A percentile compares a stretch with the other conserved stretches of the same genome.
Evolutionary conservation across 1,284 basidiomycete genomes (phyloP).

Genomic region (Malassezia slooffiae): DNA sequence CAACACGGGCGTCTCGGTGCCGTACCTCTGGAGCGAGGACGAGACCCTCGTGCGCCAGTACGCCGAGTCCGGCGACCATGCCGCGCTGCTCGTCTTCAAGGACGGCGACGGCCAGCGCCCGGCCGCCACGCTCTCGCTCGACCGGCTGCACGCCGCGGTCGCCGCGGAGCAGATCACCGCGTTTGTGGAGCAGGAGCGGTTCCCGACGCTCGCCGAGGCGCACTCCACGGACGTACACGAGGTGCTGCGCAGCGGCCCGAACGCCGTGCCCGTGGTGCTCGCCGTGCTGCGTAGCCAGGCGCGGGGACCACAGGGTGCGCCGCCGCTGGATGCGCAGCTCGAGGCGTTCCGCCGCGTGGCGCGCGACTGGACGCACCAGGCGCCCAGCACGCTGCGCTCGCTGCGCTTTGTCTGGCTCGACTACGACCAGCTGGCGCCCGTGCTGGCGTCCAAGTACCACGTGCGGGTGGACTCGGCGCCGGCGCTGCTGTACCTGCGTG

Average conservation of each 20-base stretch:
- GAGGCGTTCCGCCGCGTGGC: conserved; percentile 20
- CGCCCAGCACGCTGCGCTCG: not conserved
- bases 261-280: conserved; percentile 31
- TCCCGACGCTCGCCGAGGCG: conserved; percentile 28
- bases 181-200: conserved; percentile 29
- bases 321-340: conserved; percentile 23
- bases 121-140: conserved; percentile 17
- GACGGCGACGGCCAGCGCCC: conserved; percentile 26
- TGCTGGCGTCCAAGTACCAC: conserved; percentile 12
- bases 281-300: conserved; percentile 26
- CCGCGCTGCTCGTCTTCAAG: conserved; percentile 38
- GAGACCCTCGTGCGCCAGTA: too few relatives aligned
- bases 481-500: not conserved
- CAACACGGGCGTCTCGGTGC: too few relatives aligned
- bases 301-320: conserved; percentile 17
- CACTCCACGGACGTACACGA: conserved; percentile 29
- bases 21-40: too few relatives aligned
- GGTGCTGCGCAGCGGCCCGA: conserved; percentile 22
- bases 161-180: conserved; percentile 13
- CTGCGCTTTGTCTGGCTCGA: conserved; percentile 42
- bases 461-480: conserved; percentile 1
- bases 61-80: too few relatives aligned
- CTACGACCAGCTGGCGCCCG: conserved; percentile 30
- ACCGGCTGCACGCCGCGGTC: conserved; percentile 2
- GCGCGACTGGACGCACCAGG: conserved; percentile 18